Evolutionary conservation across 805 yeast genomes (phyloP).

Genomic region (Candida schatavii): DNA sequence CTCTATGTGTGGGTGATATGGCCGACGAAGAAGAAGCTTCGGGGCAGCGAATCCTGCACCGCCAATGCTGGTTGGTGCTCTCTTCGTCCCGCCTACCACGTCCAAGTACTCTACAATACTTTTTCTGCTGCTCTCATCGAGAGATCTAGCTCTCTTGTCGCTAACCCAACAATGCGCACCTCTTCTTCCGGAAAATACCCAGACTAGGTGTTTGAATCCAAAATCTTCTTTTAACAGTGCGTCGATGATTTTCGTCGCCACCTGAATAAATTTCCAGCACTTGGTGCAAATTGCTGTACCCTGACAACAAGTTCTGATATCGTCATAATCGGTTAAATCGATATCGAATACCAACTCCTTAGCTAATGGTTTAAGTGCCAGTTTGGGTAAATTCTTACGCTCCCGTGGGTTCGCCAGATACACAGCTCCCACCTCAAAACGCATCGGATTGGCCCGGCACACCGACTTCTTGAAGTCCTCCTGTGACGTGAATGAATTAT

Average conservation of each 20-base stretch:
- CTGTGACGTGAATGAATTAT: constrained; percentile 64
- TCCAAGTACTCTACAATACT: constrained; percentile 84
- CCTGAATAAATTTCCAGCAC: constrained; percentile 91
- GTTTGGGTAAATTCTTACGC: constrained; percentile 71
- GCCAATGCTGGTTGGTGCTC: constrained; percentile 4
- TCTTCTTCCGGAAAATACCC: constrained; percentile 98
- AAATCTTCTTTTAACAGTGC: constrained; percentile 77
- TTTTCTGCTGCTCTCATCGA: constrained; percentile 72
- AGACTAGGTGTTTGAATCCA: constrained; percentile 79
- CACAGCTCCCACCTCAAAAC: constrained; percentile 94
- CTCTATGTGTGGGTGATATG: constrained; percentile 84
- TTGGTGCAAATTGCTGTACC: constrained; percentile 80
- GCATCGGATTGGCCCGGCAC: constrained; percentile 69
- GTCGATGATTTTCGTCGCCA: constrained; percentile 77
- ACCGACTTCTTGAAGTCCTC: constrained; percentile 81
- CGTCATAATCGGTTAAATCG: constrained; percentile 96
- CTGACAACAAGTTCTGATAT: constrained; percentile 87
- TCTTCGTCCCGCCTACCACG: constrained; percentile 50
- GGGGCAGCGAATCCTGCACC: constrained; percentile 29
- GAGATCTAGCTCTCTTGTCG: constrained; percentile 71
- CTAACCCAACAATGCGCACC: constrained; percentile 99
- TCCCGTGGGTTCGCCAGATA: constrained; percentile 86
- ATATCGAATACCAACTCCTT: constrained; percentile 95
- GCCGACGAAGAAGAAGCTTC: constrained; percentile 61
- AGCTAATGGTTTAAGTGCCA: constrained; percentile 71